Base-by-base conservation (phyloP, 2,329 filamentous ascomycete genomes). In the Rutstroemia sp. region DNA sequence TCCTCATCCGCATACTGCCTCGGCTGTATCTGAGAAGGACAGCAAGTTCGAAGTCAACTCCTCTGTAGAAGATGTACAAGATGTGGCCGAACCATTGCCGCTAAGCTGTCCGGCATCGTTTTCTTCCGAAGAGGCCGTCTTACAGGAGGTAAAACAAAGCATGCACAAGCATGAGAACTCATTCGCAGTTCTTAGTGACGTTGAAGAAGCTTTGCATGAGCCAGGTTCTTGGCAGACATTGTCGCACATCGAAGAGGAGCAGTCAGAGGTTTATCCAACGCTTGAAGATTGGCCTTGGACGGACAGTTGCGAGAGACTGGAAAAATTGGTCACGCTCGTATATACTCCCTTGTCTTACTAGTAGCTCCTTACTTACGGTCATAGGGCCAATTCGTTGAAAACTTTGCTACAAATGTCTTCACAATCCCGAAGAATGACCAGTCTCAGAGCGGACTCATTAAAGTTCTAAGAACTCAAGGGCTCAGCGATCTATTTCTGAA, bases 261-360 rank as follows among this genome's bases (percentile, higher is more conserved):
- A 42, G 39, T n/a, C 16, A 19, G 39, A 42, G 18, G 4, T 9
- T 34, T 18, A n/a, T 18, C 39, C 39, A 42, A 42, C 39, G 6
- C 39, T 42, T 19, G 18, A 42, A 4, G 18, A 42, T 19, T 42
- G 39, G 39, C 39, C 39, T 18, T 42, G 39, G 39, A 9, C 39
- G 18, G 16, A 19, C 39, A 10, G 18, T 9, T 18, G 30, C 0
- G 45, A 54, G 16, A 49, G 45, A 49, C 49, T 49, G 3, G 19
- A 49, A 3, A 54, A 42, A 25, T 23, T 54, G 44, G 45, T 12
- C 30, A 39, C 52, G 12, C n/a, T 54, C 19, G 52, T 54, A 54
- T 27, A 23, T 27, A 27, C 1, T 49, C 3, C 23, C 18, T 27
- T 30, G 4, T 19, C 19, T 2, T 54, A 2, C 9, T 25, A 2